Percentiles rank a stretch among this genome's conserved stretches.
Evolutionary conservation across 2,329 filamentous ascomycete species (phyloP).

Genomic region (Elsinoe perseae): DNA sequence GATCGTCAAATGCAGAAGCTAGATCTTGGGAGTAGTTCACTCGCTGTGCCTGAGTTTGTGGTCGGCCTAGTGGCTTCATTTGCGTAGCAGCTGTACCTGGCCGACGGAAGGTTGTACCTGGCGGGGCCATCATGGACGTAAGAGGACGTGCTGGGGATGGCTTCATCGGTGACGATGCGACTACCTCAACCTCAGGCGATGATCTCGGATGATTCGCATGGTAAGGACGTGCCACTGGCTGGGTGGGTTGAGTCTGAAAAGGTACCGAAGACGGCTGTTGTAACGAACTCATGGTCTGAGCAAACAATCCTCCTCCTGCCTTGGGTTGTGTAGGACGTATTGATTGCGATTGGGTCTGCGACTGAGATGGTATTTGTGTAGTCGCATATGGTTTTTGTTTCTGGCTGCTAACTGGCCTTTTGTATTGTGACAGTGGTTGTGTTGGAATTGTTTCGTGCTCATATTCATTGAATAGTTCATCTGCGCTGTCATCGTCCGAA

Average conservation of each 20-base stretch:
- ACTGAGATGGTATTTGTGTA: constrained; percentile 4
- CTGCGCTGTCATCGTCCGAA: constrained; percentile 39
- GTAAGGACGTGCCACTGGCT: constrained; percentile 39
- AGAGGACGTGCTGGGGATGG: constrained; percentile 32
- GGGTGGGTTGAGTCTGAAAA: constrained; percentile 52
- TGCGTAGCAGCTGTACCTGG: constrained; percentile 23
- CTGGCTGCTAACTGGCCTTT: constrained; percentile 16
- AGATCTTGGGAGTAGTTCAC: constrained; percentile 19
- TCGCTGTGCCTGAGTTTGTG: constrained; percentile 29
- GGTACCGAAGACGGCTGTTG: constrained; percentile 15
- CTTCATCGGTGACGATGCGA: constrained; percentile 68
- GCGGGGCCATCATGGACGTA: constrained; percentile 62
- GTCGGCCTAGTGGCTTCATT: constrained; percentile 31
- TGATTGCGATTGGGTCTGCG: neutral
- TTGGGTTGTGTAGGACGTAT: constrained; percentile 12
- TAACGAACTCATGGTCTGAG: constrained; percentile 17
- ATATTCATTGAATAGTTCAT: constrained; percentile 44
- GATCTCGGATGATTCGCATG: constrained; percentile 21
- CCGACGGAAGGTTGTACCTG: constrained; percentile 61
- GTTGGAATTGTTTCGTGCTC: constrained; percentile 40
- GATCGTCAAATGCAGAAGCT: constrained; percentile 26
- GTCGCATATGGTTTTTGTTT: constrained; percentile 8
- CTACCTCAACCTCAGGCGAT: constrained; percentile 60
- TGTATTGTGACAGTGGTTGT: constrained; percentile 23
- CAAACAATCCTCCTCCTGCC: constrained; percentile 9